Evolutionary conservation across 805 yeast genomes (phyloP).

Genomic region (Cyberlindnera maritima): DNA sequence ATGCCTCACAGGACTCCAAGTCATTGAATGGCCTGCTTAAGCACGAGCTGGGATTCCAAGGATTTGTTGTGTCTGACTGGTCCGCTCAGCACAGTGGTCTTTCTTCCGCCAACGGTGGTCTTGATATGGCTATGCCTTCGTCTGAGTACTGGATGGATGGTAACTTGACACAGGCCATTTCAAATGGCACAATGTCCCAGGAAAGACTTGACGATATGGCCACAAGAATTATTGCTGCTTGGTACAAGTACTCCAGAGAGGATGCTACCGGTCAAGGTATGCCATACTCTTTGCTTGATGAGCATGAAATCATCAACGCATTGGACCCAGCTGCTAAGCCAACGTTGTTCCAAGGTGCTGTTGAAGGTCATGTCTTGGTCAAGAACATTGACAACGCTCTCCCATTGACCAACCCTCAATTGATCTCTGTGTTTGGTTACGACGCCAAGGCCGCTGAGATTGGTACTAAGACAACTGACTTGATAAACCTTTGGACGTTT

Average conservation of each 20-base stretch:
- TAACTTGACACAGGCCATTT: conserved; percentile 1
- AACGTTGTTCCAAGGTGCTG: conserved; percentile 10
- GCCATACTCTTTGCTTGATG: conserved; percentile 1
- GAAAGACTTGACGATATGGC: conserved; percentile 12
- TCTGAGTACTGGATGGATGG: conserved; percentile 8
- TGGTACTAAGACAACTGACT: conserved; percentile 2
- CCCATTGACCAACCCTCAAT: conserved; percentile 6
- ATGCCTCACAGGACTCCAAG: conserved; percentile 10
- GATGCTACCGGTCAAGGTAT: conserved; percentile 10
- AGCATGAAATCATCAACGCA: conserved; percentile 6
- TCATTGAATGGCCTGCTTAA: conserved; percentile 7
- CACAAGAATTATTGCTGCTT: conserved; percentile 7
- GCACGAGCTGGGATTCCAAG: conserved; percentile 10
- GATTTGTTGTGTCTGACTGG: conserved; percentile 10
- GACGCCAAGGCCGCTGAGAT: conserved; percentile 3
- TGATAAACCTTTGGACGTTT: not conserved
- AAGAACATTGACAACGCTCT: conserved; percentile 9
- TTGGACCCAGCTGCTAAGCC: conserved; percentile 8
- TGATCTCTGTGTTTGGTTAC: conserved; percentile 10
- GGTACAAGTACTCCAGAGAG: conserved; percentile 8
- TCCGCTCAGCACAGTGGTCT: conserved; percentile 8
- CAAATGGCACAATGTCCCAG: conserved; percentile 5
- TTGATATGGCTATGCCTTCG: conserved; percentile 10
- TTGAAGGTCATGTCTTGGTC: conserved; percentile 10
- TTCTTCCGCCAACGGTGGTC: conserved; percentile 3